phyloP scores from a whole-genome alignment of 2,329 filamentous ascomycete species.

The Fusarium sp. region DNA sequence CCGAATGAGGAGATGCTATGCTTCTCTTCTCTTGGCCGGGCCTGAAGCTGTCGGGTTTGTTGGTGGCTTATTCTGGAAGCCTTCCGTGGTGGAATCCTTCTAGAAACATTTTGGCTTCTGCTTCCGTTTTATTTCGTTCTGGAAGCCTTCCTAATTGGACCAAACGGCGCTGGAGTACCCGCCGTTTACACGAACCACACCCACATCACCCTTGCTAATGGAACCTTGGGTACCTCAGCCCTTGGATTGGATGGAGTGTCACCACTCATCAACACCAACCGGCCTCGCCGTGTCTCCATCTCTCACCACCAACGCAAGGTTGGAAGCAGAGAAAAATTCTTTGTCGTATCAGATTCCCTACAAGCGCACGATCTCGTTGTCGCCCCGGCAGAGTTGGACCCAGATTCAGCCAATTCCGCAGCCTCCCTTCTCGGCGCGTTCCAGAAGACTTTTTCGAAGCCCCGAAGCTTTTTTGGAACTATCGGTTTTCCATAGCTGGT shows the following conservation, averaged over 20 bases:
- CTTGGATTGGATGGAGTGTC: slow-evolving; percentile 24
- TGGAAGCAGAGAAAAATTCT: slow-evolving; percentile 18
- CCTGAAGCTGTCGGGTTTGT: not conserved
- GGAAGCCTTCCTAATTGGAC: slow-evolving; percentile 42
- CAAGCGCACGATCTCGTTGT: slow-evolving; percentile 16
- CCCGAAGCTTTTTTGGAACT: slow-evolving; percentile 21
- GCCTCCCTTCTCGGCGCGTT: slow-evolving; percentile 20
- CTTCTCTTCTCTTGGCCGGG: slow-evolving; percentile 8
- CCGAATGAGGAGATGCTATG: not conserved
- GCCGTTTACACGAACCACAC: slow-evolving; percentile 31
- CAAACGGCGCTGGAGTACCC: not conserved
- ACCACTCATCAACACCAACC: slow-evolving; percentile 39
- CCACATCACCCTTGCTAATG: slow-evolving; percentile 13
- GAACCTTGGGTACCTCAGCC: not conserved
- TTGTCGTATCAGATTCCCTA: not conserved
- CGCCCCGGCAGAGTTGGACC: slow-evolving; percentile 11
- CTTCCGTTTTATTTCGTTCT: slow-evolving; percentile 31
- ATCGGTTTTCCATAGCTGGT: slow-evolving; percentile 23
- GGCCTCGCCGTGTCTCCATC: slow-evolving; percentile 48
- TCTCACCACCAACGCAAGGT: slow-evolving; percentile 34
- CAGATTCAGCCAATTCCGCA: slow-evolving; percentile 25
- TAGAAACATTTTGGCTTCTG: slow-evolving; percentile 25
- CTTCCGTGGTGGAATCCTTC: slow-evolving; percentile 30
- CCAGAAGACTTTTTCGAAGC: slow-evolving; percentile 33
- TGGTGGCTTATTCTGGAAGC: not conserved